Evolutionary conservation across 2,329 filamentous ascomycete species (phyloP), one percentile per base, ranked within the genome.

Genomic region (Venturia nashicola): DNA sequence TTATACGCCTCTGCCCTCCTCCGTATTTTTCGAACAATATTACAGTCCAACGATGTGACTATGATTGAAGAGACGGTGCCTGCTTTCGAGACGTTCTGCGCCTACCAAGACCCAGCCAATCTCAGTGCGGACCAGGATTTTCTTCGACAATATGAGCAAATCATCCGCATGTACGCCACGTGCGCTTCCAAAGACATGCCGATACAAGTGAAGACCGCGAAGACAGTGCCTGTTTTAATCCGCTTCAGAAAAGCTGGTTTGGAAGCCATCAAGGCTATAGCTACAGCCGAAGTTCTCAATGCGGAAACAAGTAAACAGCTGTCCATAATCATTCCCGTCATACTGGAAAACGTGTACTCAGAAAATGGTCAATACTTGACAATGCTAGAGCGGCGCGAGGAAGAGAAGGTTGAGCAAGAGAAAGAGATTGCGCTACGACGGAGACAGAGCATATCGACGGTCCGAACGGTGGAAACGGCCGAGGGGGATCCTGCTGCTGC

Each of bases 31-130:
- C 85, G 88, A 68, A 87, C 87, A 64, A 87, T 97, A 70, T 83
- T 97, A 63, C 85, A 86, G 66, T 95, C 91, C 67, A 86, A 87
- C 74, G 91, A 97, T 74, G 88, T 97, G 67, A 90, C 88, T 69
- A 90, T 97, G 86, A 87, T 96, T 66, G 92, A 97, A 76, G 91
- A 92, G 43, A 94, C 91, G 2, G 82, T 96, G 67, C 84, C 87
- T 2, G 91, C 90, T 3, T 97, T 96, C 72, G 86, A 92, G 70
- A 87, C 87, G 32, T 94, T 97, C 72, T 97, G 93, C 78, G 83
- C 86, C 65, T 84, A 96, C 76, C 91, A 96, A 74, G 92, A 97
- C 71, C 86, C 87, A 65, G 89, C 91, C 42, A 88, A 87, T 9
- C 84, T 97, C 63, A 86, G 91, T 36, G 91, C 90, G 66, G 92